Conservation (phyloP, 805 yeast genomes). For the Candida nitratophila region DNA sequence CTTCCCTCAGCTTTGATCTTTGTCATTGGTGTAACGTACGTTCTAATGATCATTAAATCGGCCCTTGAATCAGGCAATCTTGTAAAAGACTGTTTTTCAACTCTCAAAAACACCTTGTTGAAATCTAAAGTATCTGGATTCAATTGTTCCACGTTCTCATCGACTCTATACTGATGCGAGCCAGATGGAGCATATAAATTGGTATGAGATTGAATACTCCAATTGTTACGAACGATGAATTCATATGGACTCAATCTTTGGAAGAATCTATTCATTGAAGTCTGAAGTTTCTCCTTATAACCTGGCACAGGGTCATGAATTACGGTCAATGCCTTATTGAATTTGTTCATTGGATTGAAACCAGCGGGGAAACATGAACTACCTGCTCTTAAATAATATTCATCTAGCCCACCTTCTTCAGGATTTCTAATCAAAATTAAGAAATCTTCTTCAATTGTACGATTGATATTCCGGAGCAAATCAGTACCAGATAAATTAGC, state of each 20-base stretch:
- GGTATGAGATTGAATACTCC: constrained; percentile 62
- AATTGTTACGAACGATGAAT: constrained; percentile 57
- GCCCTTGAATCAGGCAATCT: constrained; percentile 42
- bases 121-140: constrained; percentile 32
- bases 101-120: constrained; percentile 45
- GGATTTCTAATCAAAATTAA: constrained; percentile 40
- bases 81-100: constrained; percentile 53
- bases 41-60: constrained; percentile 46
- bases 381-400: constrained; percentile 52
- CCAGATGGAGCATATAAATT: constrained; percentile 39
- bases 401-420: constrained; percentile 35
- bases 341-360: constrained; percentile 52
- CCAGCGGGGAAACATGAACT: constrained; percentile 65
- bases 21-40: constrained; percentile 48
- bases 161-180: constrained; percentile 31
- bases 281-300: constrained; percentile 45
- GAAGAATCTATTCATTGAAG: constrained; percentile 65
- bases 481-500: constrained; percentile 6
- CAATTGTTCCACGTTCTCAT: constrained; percentile 28
- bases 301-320: constrained; percentile 73
- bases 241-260: constrained; percentile 44
- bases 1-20: constrained; percentile 36
- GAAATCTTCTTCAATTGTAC: constrained; percentile 55
- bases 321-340: constrained; percentile 46
- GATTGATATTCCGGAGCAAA: constrained; percentile 11